Base-by-base conservation (phyloP, 169 alveolate species). In the Plasmodium knowlesi region DNA sequence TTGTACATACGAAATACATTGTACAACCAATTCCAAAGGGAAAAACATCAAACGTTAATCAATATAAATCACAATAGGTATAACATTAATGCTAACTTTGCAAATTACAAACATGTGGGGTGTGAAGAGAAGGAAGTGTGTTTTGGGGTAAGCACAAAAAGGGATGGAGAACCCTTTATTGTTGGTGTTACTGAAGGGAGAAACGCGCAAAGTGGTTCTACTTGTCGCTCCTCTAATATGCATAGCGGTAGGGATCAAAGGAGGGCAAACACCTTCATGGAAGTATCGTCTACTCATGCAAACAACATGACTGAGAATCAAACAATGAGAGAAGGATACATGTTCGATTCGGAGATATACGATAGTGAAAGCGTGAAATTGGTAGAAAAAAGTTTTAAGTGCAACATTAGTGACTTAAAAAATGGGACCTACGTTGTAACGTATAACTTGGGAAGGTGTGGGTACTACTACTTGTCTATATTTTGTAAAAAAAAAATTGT, bases 381-480 rank as follows among this genome's bases (percentile, higher is more conserved):
- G 72, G 57, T 57, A 14, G n/a, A 57, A 67, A 70, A 89, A 1
- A 39, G 91, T 28, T n/a, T 80, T 3, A 89, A 73, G 73, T 89
- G 94, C 32, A 78, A 78, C 72, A 28, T 89, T 25, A 53, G 73
- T 4, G 94, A 89, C 70, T 70, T 89, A 25, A 78, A 89, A 81
- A 89, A 89, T 89, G 94, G 94, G 72, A 54, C 84, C 10, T 89
- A 89, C 53, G n/a, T 89, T n/a, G 83, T 89, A 19, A 41, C 94
- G 6, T 89, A 61, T 61, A 79, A 16, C 53, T 37, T 89, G 32
- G 82, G 91, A 61, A 79, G 50, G 82, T 34, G 82, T 32, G 94
- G 94, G 2, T 46, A 73, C 46, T 89, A 89, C 22, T 89, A 89
- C 53, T 43, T 89, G 19, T 89, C 94, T n/a, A 43, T 89, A 22